Percentiles rank a stretch among this genome's conserved stretches.
These are phyloP conservation scores for Cercospora nicotianae DNA, from an alignment of 2,329 filamentous ascomycete genomes.

Conservation along the genomic window DNA sequence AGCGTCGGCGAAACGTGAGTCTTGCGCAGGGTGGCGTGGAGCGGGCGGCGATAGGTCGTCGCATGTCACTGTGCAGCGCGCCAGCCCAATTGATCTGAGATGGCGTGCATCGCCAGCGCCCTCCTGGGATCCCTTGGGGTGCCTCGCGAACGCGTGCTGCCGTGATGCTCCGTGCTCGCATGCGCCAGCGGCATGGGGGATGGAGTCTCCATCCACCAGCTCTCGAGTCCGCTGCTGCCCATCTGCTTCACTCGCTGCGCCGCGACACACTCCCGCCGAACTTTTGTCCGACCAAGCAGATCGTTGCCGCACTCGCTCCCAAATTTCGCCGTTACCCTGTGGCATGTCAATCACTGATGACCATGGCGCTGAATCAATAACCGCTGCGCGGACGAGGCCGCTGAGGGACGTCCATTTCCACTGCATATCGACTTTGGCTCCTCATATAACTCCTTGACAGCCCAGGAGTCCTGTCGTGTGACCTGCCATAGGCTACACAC, in stretches of 20 bases:
- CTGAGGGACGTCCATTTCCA: neutral
- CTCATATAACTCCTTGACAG: constrained; percentile 2
- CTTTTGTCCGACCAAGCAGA: neutral
- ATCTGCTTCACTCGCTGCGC: neutral
- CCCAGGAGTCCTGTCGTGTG: constrained; percentile 6
- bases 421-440: constrained; percentile 1
- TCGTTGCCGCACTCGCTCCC: neutral
- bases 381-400: constrained; percentile 2
- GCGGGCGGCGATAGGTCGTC: neutral
- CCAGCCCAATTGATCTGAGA: constrained; percentile 1
- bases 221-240: neutral
- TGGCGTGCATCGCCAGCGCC: neutral
- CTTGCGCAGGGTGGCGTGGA: neutral
- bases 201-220: neutral
- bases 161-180: neutral
- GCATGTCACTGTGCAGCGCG: constrained; percentile 12
- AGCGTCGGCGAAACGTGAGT: neutral
- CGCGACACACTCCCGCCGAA: neutral
- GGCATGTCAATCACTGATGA: constrained; percentile 11
- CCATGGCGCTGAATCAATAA: constrained; percentile 17
- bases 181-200: neutral
- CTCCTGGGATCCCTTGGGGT: neutral
- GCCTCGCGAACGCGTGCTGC: constrained; percentile 2
- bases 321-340: neutral
- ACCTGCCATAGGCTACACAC: constrained; percentile 21